phyloP scores from a whole-genome alignment of 1,139 yeast species.

The Geotrichum macrosporum region DNA sequence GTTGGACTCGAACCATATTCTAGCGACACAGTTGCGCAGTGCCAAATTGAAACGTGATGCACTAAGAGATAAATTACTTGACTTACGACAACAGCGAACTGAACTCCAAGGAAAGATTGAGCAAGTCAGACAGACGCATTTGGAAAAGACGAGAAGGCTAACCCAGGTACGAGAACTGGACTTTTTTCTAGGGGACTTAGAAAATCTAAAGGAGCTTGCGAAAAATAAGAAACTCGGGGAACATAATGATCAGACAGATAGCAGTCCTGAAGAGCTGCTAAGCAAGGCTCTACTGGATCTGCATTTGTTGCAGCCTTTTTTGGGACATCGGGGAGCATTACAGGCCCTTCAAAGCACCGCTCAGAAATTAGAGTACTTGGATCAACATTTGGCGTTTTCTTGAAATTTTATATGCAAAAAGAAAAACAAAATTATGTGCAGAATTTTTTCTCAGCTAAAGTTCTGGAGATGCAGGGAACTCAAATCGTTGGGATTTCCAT shows the following conservation, averaged over 20 bases:
- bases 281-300: conserved; percentile 6
- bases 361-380: conserved; percentile 7
- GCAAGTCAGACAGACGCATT: conserved; percentile 22
- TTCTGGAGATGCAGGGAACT: conserved; percentile 6
- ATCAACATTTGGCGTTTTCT: conserved; percentile 12
- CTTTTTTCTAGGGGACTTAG: conserved; percentile 23
- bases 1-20: conserved; percentile 26
- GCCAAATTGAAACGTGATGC: conserved; percentile 25
- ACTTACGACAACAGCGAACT: conserved; percentile 26
- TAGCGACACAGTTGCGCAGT: conserved; percentile 23
- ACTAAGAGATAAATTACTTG: conserved; percentile 25
- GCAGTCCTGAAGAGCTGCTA: neutral
- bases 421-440: no score
- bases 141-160: conserved; percentile 15
- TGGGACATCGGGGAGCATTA: conserved; percentile 7
- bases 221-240: neutral
- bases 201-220: conserved; percentile 14
- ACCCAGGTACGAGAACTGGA: conserved; percentile 22
- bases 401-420: no score
- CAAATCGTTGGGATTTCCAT: conserved; percentile 18
- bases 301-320: conserved; percentile 3
- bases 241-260: neutral
- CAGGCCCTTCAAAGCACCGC: conserved; percentile 7
- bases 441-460: no score
- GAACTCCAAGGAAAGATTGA: conserved; percentile 25